Percentiles rank a stretch among this genome's conserved stretches.
Evolutionary conservation across 225 moss, liverwort and hornwort genomes (phyloP).

Genomic region (Bryum argenteum): DNA sequence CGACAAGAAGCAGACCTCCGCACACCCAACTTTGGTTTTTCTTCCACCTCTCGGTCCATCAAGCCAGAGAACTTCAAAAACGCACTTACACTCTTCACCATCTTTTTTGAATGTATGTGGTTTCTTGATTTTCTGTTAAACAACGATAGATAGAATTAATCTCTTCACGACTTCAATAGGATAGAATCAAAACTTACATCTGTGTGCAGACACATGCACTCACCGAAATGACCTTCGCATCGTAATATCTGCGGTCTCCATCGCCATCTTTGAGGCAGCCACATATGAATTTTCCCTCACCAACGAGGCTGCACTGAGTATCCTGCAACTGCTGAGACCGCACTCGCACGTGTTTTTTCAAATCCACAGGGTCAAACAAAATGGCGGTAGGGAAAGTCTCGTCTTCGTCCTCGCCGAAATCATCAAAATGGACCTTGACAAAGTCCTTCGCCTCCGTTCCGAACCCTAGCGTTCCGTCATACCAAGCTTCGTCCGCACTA

Average conservation of each 20-base stretch:
- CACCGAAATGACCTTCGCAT: constrained; percentile 32
- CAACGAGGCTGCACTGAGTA: constrained; percentile 25
- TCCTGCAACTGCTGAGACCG: constrained; percentile 49
- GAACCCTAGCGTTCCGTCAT: constrained; percentile 35
- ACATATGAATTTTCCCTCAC: constrained; percentile 18
- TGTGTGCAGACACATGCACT: neutral
- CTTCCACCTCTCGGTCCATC: constrained; percentile 34
- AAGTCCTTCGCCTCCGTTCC: neutral
- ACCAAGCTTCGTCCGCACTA: constrained; percentile 47
- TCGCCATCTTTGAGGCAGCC: constrained; percentile 42
- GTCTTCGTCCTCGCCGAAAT: constrained; percentile 40
- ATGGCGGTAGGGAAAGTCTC: constrained; percentile 18
- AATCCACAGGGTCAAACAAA: constrained; percentile 15
- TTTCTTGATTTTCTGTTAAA: constrained; percentile 17
- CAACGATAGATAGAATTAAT: neutral
- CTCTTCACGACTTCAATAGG: neutral
- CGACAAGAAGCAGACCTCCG: constrained; percentile 44
- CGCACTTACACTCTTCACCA: constrained; percentile 40
- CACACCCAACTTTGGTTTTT: constrained; percentile 28
- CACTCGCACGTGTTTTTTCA: constrained; percentile 36
- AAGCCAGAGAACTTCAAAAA: constrained; percentile 37
- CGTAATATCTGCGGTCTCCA: constrained; percentile 42
- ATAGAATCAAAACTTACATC: neutral
- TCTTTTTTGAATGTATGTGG: neutral
- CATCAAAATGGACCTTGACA: constrained; percentile 38